A percentile compares a stretch with the other conserved stretches of the same genome.
Conservation (phyloP, 1,139 yeast genomes). For the Schwanniomyces etchellsii region DNA sequence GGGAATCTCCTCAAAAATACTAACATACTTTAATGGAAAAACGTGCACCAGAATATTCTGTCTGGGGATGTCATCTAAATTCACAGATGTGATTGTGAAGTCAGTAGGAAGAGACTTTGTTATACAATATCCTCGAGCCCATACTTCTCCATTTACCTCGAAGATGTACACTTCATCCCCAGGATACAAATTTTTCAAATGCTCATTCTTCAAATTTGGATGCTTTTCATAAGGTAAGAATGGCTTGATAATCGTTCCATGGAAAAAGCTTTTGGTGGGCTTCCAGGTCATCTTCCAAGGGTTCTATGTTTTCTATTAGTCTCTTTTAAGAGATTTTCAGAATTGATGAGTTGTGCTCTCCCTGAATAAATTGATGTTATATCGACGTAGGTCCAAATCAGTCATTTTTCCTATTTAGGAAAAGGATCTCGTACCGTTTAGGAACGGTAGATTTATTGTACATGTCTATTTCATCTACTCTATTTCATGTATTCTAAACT, state of each 20-base stretch:
- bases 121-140: slow-evolving; percentile 78
- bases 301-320: neutral
- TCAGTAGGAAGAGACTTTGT: slow-evolving; percentile 64
- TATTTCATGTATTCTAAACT: no score
- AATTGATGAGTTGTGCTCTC: no score
- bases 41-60: slow-evolving; percentile 45
- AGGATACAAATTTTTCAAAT: slow-evolving; percentile 56
- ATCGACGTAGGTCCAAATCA: neutral
- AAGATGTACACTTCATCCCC: slow-evolving; percentile 81
- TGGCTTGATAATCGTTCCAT: slow-evolving; percentile 52
- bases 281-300: slow-evolving; percentile 23
- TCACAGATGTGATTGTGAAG: slow-evolving; percentile 56
- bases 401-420: neutral
- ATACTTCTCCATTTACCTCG: slow-evolving; percentile 57
- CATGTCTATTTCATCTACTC: no score
- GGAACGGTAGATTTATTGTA: no score
- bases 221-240: slow-evolving; percentile 57
- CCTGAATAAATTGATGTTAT: neutral
- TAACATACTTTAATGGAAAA: slow-evolving; percentile 55
- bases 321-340: neutral
- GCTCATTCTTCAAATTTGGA: slow-evolving; percentile 32
- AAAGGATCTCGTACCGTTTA: no score
- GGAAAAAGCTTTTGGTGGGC: slow-evolving; percentile 33
- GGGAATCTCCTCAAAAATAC: slow-evolving; percentile 29
- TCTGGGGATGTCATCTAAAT: slow-evolving; percentile 59